Base-by-base conservation (phyloP, 495 filamentous ascomycete genomes). In the Xeromyces bisporus region DNA sequence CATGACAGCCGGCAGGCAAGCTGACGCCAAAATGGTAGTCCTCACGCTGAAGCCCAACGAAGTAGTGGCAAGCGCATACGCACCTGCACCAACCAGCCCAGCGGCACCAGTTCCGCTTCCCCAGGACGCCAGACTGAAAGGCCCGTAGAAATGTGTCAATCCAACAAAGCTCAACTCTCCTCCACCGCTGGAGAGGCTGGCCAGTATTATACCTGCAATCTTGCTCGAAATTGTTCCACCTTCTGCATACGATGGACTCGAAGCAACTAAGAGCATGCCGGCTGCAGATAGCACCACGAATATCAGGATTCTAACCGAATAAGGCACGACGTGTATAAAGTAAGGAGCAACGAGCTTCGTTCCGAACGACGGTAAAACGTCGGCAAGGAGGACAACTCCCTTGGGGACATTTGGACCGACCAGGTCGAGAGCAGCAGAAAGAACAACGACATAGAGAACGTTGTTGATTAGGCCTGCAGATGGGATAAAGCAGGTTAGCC, bases 391-490 rank as follows among this genome's bases (percentile, higher is more conserved):
- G 38, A 97, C 86, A 28, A 91, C 66, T 34, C 75, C 82, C 52
- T 93, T 94, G 16, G 87, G 89, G 1, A 93, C 62, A 28, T 58
- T 47, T 23, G 78, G 73, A 7, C 86, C 86, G 47, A 96, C 89
- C 35, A 97, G 77, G 49, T 97, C 89, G 36, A 92, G 77, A 13
- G 89, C 87, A n/a, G 89, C 79, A 9, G 85, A 85, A 41, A 97
- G 74, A 51, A 97, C 82, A 50, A 97, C 78, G 18, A 97, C 86
- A 50, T 96, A 97, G 55, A 93, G 79, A 46, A 97, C 79, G 59
- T 94, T 96, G 56, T 97, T 97, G 50, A 97, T 81, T 4, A 93
- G 63, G 32, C 89, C 87, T 96, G 37, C 17, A 12, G 17, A 15
- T 6, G 7, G 9, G 15, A 16, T 9, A 15, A 24, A 13, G 16